Evolutionary conservation across 1,284 basidiomycete species (phyloP).

Genomic region (Boletus nobilissimus): DNA sequence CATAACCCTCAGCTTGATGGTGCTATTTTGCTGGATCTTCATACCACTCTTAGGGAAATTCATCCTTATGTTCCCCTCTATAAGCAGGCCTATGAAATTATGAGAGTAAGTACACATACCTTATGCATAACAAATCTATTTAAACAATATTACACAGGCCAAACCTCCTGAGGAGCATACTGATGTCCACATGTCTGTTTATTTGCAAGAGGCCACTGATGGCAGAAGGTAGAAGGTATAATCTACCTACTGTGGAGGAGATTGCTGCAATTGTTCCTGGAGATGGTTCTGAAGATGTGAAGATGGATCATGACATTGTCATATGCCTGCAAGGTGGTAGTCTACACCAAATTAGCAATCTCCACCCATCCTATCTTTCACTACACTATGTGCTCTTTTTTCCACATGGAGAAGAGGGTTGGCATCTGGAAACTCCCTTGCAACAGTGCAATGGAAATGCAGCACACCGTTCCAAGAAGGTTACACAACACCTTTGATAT

Average conservation of each 20-base stretch:
- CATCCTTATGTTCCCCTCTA: too few species aligned
- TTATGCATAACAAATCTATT: too few species aligned
- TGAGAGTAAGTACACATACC: too few species aligned
- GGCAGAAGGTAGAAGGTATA: slow-evolving; percentile 38
- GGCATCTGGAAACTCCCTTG: slow-evolving; percentile 34
- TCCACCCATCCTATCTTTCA: slow-evolving; percentile 49
- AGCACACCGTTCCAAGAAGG: slow-evolving; percentile 19
- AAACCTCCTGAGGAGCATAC: too few species aligned
- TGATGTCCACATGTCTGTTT: not conserved
- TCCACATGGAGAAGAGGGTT: slow-evolving; percentile 51
- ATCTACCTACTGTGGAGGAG: slow-evolving; percentile 44
- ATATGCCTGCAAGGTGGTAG: not conserved
- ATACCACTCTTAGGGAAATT: too few species aligned
- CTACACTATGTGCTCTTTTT: slow-evolving; percentile 56
- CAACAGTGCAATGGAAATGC: not conserved
- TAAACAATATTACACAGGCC: too few species aligned
- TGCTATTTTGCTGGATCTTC: too few species aligned
- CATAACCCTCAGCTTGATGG: too few species aligned
- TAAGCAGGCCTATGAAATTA: too few species aligned
- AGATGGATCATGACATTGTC: slow-evolving; percentile 21
- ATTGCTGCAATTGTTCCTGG: slow-evolving; percentile 43
- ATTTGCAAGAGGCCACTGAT: slow-evolving; percentile 29
- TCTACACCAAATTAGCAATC: slow-evolving; percentile 45
- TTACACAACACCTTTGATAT: slow-evolving; percentile 34
- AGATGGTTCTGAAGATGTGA: slow-evolving; percentile 25